phyloP scores from a whole-genome alignment of 1,139 yeast species.

The Suhomyces wounanorum region DNA sequence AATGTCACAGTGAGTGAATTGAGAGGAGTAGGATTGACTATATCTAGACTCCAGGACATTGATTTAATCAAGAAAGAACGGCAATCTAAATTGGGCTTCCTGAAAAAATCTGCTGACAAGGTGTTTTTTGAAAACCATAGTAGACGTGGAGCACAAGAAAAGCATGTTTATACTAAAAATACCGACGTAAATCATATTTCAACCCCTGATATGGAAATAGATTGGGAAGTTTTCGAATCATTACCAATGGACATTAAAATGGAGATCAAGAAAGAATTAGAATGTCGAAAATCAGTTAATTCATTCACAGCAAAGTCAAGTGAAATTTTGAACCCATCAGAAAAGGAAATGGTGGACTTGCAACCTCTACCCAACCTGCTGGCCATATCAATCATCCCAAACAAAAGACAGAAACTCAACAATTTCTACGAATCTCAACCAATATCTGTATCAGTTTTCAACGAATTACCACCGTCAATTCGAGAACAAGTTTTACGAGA shows the following conservation, averaged over 20 bases:
- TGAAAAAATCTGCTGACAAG: background rate
- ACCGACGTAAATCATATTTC: background rate
- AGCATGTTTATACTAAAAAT: background rate
- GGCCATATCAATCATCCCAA: conserved; percentile 14
- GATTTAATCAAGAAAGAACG: conserved; percentile 29
- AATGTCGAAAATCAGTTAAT: conserved; percentile 30
- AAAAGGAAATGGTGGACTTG: conserved; percentile 6
- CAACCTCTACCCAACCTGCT: no score
- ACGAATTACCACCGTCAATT: conserved; percentile 50
- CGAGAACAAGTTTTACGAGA: conserved; percentile 45
- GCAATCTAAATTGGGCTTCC: conserved; percentile 49
- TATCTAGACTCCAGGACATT: conserved; percentile 54
- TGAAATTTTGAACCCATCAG: conserved; percentile 8
- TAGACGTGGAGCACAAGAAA: background rate
- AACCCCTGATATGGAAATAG: conserved; percentile 32
- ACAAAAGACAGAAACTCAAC: conserved; percentile 11
- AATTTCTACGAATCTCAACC: conserved; percentile 26
- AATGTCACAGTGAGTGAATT: conserved; percentile 67
- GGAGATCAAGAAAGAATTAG: conserved; percentile 50
- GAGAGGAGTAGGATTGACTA: conserved; percentile 75
- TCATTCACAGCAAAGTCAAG: conserved; percentile 17
- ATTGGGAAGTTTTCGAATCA: conserved; percentile 56
- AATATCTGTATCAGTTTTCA: conserved; percentile 44
- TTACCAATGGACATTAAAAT: conserved; percentile 54
- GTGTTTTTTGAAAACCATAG: background rate